These are phyloP conservation scores for Aureobasidium sp. DNA, from an alignment of 2,329 filamentous ascomycete genomes.

Conservation along the genomic window DNA sequence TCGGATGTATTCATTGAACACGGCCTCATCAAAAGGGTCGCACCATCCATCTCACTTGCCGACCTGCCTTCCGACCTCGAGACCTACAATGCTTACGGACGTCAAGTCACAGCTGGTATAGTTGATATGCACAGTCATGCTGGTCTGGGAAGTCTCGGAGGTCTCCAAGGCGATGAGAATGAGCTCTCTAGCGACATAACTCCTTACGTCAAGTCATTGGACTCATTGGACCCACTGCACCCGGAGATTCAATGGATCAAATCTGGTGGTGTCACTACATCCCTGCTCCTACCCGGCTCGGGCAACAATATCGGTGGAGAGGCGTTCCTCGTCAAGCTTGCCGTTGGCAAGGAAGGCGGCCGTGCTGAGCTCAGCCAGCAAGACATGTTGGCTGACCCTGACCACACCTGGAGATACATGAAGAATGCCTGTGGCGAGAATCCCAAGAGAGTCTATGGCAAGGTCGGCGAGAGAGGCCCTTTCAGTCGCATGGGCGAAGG, in stretches of 20 bases:
- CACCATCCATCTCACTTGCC: slow-evolving; percentile 33
- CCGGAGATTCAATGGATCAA: slow-evolving; percentile 61
- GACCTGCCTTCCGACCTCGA: slow-evolving; percentile 40
- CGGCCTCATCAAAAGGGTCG: slow-evolving; percentile 52
- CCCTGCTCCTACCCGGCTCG: slow-evolving; percentile 56
- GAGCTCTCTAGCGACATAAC: slow-evolving; percentile 57
- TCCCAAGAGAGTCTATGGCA: slow-evolving; percentile 53
- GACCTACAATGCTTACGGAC: slow-evolving; percentile 50
- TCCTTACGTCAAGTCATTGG: slow-evolving; percentile 58
- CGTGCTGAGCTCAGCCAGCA: slow-evolving; percentile 53
- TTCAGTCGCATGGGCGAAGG: slow-evolving; percentile 58
- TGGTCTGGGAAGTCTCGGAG: slow-evolving; percentile 50
- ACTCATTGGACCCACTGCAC: slow-evolving; percentile 55
- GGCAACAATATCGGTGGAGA: slow-evolving; percentile 68
- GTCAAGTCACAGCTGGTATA: slow-evolving; percentile 56
- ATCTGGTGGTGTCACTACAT: slow-evolving; percentile 63
- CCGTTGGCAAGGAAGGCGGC: slow-evolving; percentile 51
- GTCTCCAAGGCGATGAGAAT: slow-evolving; percentile 51
- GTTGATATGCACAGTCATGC: slow-evolving; percentile 66
- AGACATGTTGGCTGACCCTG: slow-evolving; percentile 58
- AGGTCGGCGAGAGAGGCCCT: slow-evolving; percentile 44
- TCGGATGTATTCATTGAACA: slow-evolving; percentile 54
- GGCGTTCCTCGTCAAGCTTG: slow-evolving; percentile 60
- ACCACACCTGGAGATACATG: slow-evolving; percentile 59
- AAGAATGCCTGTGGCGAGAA: slow-evolving; percentile 73